These are phyloP conservation scores for Nosema muscidifuracis DNA, from an alignment of 371 early-diverging fungal genomes.

Conservation along the genomic window DNA sequence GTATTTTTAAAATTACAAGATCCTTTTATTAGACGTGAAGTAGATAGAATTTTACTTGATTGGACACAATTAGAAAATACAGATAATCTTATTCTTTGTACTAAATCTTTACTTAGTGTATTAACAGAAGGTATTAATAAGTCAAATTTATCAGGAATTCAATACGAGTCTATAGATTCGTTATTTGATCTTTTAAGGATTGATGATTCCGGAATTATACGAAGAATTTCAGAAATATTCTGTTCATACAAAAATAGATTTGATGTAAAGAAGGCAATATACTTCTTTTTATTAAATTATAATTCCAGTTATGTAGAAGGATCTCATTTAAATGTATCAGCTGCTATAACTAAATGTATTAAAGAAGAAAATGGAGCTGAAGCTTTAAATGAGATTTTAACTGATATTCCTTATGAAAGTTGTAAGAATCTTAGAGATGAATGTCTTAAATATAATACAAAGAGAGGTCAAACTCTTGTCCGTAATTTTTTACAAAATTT, in stretches of 20 bases:
- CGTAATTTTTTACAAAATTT: conserved; percentile 34
- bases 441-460: conserved; percentile 32
- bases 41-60: conserved; percentile 40
- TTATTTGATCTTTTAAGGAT: conserved; percentile 46
- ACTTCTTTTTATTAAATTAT: conserved; percentile 39
- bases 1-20: conserved; percentile 8
- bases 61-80: conserved; percentile 32
- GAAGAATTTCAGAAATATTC: conserved; percentile 38
- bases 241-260: conserved; percentile 4
- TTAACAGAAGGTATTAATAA: conserved; percentile 3
- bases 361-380: conserved; percentile 34
- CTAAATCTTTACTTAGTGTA: conserved; percentile 32
- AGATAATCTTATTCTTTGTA: conserved; percentile 24
- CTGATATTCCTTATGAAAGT: conserved; percentile 23
- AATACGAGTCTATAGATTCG: conserved; percentile 3
- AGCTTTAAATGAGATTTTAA: conserved; percentile 31
- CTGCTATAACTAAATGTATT: conserved; percentile 41
- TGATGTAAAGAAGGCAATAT: conserved; percentile 42
- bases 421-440: conserved; percentile 20
- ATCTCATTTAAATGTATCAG: conserved; percentile 30
- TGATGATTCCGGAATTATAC: conserved; percentile 40
- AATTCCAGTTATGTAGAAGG: conserved; percentile 33
- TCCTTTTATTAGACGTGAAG: conserved; percentile 39
- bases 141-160: background rate
- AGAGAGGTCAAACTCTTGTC: conserved; percentile 35